phyloP scores from a whole-genome alignment of 371 early-diverging fungal species.

The Capillidium heterosporum region DNA sequence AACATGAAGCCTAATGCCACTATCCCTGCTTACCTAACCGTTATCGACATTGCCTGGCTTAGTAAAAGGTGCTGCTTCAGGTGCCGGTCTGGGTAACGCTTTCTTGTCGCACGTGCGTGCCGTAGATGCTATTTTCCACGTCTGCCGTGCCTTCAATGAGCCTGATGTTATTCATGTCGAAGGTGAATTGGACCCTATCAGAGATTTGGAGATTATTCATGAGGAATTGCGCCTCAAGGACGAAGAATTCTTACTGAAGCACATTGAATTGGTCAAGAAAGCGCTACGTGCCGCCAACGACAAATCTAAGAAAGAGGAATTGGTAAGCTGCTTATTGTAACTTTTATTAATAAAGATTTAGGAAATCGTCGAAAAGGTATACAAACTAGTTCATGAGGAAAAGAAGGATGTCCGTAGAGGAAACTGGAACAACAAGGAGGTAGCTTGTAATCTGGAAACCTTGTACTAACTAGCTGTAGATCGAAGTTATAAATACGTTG shows the following conservation, averaged over 20 bases:
- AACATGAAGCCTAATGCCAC: slow-evolving; percentile 39
- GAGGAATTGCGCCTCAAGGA: slow-evolving; percentile 84
- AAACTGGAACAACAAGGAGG: slow-evolving; percentile 32
- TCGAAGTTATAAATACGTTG: slow-evolving; percentile 59
- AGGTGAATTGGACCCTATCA: slow-evolving; percentile 65
- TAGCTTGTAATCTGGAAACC: neutral
- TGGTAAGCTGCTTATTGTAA: slow-evolving; percentile 11
- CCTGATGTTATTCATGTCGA: slow-evolving; percentile 82
- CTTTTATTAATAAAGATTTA: neutral
- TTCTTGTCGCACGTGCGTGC: slow-evolving; percentile 82
- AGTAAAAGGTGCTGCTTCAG: slow-evolving; percentile 68
- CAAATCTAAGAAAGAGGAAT: slow-evolving; percentile 83
- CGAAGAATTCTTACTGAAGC: slow-evolving; percentile 54
- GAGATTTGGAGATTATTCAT: slow-evolving; percentile 78
- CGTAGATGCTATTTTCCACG: slow-evolving; percentile 87
- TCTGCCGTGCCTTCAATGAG: slow-evolving; percentile 70
- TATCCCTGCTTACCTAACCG: slow-evolving; percentile 51
- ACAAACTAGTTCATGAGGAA: slow-evolving; percentile 18
- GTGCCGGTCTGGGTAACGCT: slow-evolving; percentile 76
- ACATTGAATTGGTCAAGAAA: slow-evolving; percentile 29
- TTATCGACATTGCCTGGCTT: slow-evolving; percentile 94
- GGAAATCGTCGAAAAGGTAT: slow-evolving; percentile 22
- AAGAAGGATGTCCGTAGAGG: slow-evolving; percentile 36
- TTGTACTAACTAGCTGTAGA: slow-evolving; percentile 10
- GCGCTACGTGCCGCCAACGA: slow-evolving; percentile 60